phyloP scores from a whole-genome alignment of 768 basidiomycete species.

The Rhodocollybia butyracea region DNA sequence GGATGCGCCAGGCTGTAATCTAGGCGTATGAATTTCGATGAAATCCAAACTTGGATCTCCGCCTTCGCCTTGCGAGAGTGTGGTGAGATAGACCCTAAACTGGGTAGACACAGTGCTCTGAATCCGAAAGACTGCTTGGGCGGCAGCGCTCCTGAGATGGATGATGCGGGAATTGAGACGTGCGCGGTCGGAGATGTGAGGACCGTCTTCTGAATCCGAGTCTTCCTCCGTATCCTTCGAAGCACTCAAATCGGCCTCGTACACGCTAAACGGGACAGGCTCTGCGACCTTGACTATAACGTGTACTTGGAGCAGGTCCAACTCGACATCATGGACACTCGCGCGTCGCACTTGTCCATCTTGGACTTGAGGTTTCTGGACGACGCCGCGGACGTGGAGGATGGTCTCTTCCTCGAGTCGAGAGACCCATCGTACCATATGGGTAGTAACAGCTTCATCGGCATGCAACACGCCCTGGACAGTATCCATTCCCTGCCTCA shows the following conservation, averaged over 20 bases:
- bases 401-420: neutral
- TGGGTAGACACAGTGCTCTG: neutral
- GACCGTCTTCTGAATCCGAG: neutral
- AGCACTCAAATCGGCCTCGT: conserved; percentile 41
- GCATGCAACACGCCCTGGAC: conserved; percentile 17
- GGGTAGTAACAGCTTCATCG: conserved; percentile 1
- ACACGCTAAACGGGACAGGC: conserved; percentile 12
- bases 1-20: conserved; percentile 50
- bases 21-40: conserved; percentile 50
- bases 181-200: conserved; percentile 32
- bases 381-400: neutral
- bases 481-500: conserved; percentile 14
- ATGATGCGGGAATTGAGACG: conserved; percentile 47
- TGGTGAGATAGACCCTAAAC: conserved; percentile 42
- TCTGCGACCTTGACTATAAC: conserved; percentile 35
- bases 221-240: conserved; percentile 30
- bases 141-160: conserved; percentile 33
- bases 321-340: neutral
- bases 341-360: neutral
- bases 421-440: conserved; percentile 4
- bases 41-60: conserved; percentile 19
- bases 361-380: neutral
- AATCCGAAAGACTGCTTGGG: conserved; percentile 1
- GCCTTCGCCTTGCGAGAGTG: conserved; percentile 26
- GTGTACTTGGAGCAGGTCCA: conserved; percentile 40